Evolutionary conservation across 1,284 basidiomycete species (phyloP), one percentile per base, ranked within the genome.

Genomic region (Marasmius oreades): DNA sequence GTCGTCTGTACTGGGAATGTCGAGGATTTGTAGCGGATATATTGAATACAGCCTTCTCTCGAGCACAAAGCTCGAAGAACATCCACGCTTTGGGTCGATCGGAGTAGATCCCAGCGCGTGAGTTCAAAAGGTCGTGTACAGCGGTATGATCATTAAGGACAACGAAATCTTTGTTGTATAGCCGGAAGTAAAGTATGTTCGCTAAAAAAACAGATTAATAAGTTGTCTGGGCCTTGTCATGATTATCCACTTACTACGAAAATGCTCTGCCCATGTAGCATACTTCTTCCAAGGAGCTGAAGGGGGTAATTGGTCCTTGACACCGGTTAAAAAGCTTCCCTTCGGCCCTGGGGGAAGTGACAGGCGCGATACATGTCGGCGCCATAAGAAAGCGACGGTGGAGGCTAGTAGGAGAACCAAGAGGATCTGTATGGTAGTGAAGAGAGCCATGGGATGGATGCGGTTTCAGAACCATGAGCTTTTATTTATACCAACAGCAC

Each of bases 51-150:
- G 71, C 64, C 50, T 70, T 65, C 43, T 68, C 69, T 7, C 77
- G 72, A 22, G 69, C 74, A 53, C 73, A 76, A 31, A 79, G 68
- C 6, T 70, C 72, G 47, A 55, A 55, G 60, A 66, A 75, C 75
- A 79, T 77, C 67, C 70, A 73, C 5, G 67, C 67, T 51, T 63
- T 65, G 0, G 78, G 77, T 1, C 77, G 71, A 54, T 77, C 74
- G 11, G 75, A 77, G 55, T 77, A 77, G 5, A 72, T 71, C 33
- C 62, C 55, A n/a, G 74, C 69, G 23, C 75, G 70, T 51, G 65
- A 64, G 33, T 74, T 71, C 10, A 79, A 65, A 0, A 78, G 67
- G 6, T 74, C 70, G 23, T 63, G 60, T 5, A 74, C 67, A 11
- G 70, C 66, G 26, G 57, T 52, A 23, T 59, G 63, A 54, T 67